Percentiles rank a stretch among this genome's conserved stretches.
These are phyloP conservation scores for Paspalum notatum DNA, from an alignment of 176 grass and related monocot species.

Conservation along the genomic window DNA sequence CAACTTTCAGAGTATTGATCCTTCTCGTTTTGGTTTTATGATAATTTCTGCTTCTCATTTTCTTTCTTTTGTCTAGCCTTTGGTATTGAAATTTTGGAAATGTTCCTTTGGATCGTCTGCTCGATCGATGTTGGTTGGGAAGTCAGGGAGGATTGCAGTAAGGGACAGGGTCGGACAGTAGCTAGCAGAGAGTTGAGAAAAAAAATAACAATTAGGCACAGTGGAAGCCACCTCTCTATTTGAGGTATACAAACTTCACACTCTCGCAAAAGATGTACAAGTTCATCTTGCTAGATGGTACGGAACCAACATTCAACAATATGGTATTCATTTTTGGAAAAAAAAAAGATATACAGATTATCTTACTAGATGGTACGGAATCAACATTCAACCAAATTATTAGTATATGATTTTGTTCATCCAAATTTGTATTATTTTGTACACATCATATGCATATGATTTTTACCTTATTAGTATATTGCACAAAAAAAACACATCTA, in stretches of 20 bases:
- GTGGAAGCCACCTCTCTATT: background rate
- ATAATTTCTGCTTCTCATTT: constrained; percentile 16
- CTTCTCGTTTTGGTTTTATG: constrained; percentile 12
- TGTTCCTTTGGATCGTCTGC: background rate
- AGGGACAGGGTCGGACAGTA: background rate
- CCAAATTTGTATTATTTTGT: background rate
- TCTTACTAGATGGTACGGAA: background rate
- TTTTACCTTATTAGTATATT: background rate
- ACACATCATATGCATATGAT: background rate
- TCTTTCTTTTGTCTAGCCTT: no score
- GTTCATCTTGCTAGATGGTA: background rate
- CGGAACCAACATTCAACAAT: background rate
- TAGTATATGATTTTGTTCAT: background rate
- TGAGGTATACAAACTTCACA: background rate
- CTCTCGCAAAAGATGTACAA: background rate
- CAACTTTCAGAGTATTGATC: background rate
- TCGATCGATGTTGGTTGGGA: background rate
- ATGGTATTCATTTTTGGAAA: no score
- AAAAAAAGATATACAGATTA: no score
- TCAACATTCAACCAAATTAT: no score
- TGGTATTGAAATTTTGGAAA: background rate
- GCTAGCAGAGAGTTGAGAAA: background rate
- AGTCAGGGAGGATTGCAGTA: background rate
- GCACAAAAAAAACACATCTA: background rate
- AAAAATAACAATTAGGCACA: no score